A percentile compares a stretch with the other conserved stretches of the same genome.
Evolutionary conservation across 148 eudicot species (phyloP).

Genomic region (Chenopodium suecicum): DNA sequence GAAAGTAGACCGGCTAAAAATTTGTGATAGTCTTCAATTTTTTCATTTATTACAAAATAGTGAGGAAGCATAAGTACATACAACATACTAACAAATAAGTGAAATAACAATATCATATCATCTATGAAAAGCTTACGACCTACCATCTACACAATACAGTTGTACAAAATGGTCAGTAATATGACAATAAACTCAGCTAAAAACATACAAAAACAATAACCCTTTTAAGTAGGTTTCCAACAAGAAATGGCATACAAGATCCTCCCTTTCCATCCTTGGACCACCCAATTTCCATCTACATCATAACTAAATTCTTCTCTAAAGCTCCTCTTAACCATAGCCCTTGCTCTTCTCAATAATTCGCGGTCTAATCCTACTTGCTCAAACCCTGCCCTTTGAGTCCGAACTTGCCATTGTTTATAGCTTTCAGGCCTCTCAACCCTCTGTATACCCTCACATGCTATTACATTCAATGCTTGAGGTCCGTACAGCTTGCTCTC

Average conservation of each 20-base stretch:
- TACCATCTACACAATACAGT: no score
- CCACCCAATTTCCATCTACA: slow-evolving; percentile 52
- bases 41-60: no score
- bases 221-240: slow-evolving; percentile 38
- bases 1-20: no score
- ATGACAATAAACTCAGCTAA: no score
- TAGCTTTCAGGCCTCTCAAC: slow-evolving; percentile 55
- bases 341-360: slow-evolving; percentile 35
- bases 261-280: slow-evolving; percentile 71
- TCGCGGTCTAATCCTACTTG: slow-evolving; percentile 36
- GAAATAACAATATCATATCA: no score
- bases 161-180: no score
- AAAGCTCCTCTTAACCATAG: slow-evolving; percentile 43
- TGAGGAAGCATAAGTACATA: no score
- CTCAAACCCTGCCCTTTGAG: slow-evolving; percentile 46
- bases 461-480: slow-evolving; percentile 47
- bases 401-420: slow-evolving; percentile 55
- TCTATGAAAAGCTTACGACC: no score
- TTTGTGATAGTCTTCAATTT: no score
- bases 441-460: slow-evolving; percentile 56
- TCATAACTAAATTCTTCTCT: slow-evolving; percentile 50
- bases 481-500: slow-evolving; percentile 46
- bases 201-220: no score
- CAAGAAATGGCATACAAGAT: slow-evolving; percentile 46
- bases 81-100: no score